phyloP scores from a whole-genome alignment of 2,329 filamentous ascomycete genomes.

The Verticillium longisporum region DNA sequence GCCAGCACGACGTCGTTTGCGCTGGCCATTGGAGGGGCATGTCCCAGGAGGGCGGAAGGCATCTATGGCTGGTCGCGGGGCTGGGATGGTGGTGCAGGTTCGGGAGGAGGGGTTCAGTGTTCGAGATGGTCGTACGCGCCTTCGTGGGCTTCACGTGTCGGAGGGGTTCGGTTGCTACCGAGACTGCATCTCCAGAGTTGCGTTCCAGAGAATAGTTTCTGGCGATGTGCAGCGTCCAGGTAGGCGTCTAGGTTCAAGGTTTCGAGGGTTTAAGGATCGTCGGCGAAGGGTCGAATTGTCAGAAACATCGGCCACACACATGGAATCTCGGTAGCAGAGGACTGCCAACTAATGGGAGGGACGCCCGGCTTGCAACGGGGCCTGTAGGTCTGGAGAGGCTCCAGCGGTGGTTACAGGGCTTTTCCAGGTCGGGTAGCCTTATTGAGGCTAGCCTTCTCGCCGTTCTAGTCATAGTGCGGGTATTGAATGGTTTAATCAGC shows the following conservation, averaged over 20 bases:
- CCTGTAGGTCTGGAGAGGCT: background rate
- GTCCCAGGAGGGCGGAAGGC: constrained; percentile 46
- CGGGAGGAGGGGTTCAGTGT: background rate
- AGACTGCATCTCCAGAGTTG: background rate
- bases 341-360: background rate
- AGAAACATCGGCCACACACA: background rate
- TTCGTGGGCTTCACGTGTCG: background rate
- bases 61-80: constrained; percentile 29
- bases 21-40: constrained; percentile 53
- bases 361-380: background rate
- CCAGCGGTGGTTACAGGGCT: background rate
- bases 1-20: constrained; percentile 20
- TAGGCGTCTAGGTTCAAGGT: background rate
- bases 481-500: too few species aligned
- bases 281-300: background rate
- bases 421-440: too few species aligned
- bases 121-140: background rate
- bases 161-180: background rate
- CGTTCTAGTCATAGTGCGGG: too few species aligned
- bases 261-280: background rate
- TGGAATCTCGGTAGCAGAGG: background rate
- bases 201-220: background rate
- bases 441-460: too few species aligned
- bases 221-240: background rate
- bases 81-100: background rate